Evolutionary conservation across 2,329 filamentous ascomycete species (phyloP), one percentile per base, ranked within the genome.

Genomic region (Fusarium coffeatum): DNA sequence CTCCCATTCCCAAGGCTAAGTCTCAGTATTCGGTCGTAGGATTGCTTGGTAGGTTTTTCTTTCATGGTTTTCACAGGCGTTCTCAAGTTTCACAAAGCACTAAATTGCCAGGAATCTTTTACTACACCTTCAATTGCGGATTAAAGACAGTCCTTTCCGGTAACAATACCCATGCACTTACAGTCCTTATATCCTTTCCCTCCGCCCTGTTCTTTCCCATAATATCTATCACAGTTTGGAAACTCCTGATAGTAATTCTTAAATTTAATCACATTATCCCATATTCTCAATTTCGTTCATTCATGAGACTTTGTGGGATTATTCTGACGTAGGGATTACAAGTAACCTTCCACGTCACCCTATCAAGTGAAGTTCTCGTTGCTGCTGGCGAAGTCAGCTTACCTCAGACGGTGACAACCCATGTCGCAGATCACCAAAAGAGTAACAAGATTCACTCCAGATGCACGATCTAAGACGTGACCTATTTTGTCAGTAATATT

Each of bases 371-470:
- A 6, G 1, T 30, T 0, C 1, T 16, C 5, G 27, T 43, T 4
- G 1, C 5, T n/a, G 48, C 15, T 7, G 20, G 3, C 2, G 4
- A 4, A 9, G 13, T 42, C 47, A 25, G 59, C 49, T 56, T 43
- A 56, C 42, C n/a, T 62, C 59, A 62, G 57, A 62, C 12, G 9
- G 25, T 0, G 18, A 46, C 9, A 16, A 5, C 16, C 32, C 41
- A 41, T 18, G 22, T 12, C 9, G 30, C 18, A 10, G 32, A 27
- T 40, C 22, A 40, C 12, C 16, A 18, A 10, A 5, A 12, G 48
- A 8, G 2, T n/a, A 16, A n/a, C 18, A 51, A 23, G 4, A 27
- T 20, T 28, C 23, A 6, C n/a, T 20, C 5, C 5, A 10, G 3
- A 13, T 9, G 16, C 3, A 20, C 2, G 41, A 32, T 22, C 15